Conservation (phyloP, 495 filamentous ascomycete species). For the Xylaria nigripes region DNA sequence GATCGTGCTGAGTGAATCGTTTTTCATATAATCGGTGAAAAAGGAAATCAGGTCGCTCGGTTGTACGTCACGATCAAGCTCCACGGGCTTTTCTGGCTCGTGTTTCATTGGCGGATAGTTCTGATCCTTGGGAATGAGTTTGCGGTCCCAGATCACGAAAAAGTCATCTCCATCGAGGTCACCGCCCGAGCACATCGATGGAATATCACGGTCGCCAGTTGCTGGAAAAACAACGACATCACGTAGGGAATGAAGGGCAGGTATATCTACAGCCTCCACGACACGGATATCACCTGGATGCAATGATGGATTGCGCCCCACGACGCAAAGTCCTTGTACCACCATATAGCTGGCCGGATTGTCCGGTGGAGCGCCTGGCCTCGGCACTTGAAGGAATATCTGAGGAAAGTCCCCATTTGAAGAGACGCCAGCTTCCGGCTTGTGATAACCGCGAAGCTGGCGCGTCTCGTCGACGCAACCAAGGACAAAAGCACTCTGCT, state of each 20-base stretch:
- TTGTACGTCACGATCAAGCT: conserved; percentile 49
- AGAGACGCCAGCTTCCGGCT: conserved; percentile 8
- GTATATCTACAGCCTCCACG: conserved; percentile 72
- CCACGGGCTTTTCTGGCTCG: conserved; percentile 40
- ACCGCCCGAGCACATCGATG: conserved; percentile 92
- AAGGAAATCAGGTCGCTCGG: conserved; percentile 67
- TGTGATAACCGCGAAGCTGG: conserved; percentile 61
- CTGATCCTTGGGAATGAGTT: conserved; percentile 62
- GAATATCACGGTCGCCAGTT: conserved; percentile 72
- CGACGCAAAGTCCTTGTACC: conserved; percentile 69
- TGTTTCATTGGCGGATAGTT: conserved; percentile 71
- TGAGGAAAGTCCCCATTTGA: conserved; percentile 55
- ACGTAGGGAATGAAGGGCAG: conserved; percentile 61
- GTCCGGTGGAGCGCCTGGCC: conserved; percentile 34
- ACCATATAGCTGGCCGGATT: conserved; percentile 48
- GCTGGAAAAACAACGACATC: conserved; percentile 84
- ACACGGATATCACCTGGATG: conserved; percentile 91
- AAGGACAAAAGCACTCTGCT: conserved; percentile 78
- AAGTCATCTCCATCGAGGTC: conserved; percentile 97
- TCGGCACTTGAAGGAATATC: conserved; percentile 75
- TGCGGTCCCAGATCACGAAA: conserved; percentile 83
- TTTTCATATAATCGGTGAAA: conserved; percentile 92
- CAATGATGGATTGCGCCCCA: conserved; percentile 89
- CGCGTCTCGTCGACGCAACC: conserved; percentile 82
- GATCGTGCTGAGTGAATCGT: conserved; percentile 70